Conservation (phyloP, 768 basidiomycete species). For the Asterophora parasitica region DNA sequence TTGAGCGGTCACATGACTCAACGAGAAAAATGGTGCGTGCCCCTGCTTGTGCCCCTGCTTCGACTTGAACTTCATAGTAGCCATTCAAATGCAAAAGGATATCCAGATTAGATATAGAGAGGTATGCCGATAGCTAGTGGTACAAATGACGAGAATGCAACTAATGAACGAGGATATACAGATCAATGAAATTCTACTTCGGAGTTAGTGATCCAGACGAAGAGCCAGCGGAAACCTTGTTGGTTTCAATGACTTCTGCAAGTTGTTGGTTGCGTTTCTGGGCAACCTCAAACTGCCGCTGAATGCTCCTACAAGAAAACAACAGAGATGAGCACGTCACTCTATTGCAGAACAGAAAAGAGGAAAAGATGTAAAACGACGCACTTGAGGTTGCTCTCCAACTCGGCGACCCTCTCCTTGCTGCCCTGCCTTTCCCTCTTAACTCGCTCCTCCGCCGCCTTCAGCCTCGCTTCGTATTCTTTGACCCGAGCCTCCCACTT, state of each 20-base stretch:
- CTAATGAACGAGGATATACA: not conserved
- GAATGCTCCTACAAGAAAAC: conserved; percentile 53
- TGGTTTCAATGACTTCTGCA: conserved; percentile 45
- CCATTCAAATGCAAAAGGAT: too few relatives aligned
- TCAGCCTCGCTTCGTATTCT: conserved; percentile 81
- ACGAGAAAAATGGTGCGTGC: too few relatives aligned
- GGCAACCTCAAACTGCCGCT: conserved; percentile 75
- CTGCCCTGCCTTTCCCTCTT: conserved; percentile 92
- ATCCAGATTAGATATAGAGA: not conserved
- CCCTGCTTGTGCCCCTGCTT: too few relatives aligned
- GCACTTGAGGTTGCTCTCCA: conserved; percentile 69
- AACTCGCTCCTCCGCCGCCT: conserved; percentile 83
- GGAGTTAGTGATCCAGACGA: conserved; percentile 10
- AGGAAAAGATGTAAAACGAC: too few relatives aligned
- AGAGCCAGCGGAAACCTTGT: conserved; percentile 19
- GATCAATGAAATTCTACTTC: conserved; percentile 2
- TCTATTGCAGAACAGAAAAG: conserved; percentile 1
- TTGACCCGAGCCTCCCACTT: conserved; percentile 97
- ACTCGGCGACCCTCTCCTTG: conserved; percentile 76
- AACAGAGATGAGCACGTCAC: not conserved
- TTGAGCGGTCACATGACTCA: conserved; percentile 12
- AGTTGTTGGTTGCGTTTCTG: conserved; percentile 65
- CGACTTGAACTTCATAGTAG: too few relatives aligned
- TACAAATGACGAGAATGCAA: not conserved
- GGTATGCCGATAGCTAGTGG: not conserved